Evolutionary conservation across 805 yeast genomes (phyloP).

Genomic region (Hanseniaspora opuntiae): DNA sequence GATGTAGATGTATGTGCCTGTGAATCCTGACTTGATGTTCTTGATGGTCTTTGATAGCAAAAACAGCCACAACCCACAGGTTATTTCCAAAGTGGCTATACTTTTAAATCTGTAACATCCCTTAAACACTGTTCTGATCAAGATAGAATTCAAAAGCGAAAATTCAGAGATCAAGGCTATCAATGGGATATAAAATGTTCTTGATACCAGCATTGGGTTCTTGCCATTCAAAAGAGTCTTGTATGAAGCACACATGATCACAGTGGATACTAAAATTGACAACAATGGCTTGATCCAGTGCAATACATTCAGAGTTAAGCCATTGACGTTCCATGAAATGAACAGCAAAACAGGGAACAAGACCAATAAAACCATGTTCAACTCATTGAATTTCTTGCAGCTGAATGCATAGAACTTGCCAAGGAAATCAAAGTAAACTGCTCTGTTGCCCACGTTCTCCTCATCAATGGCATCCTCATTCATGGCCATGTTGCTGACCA

Average conservation of each 20-base stretch:
- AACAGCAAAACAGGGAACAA: slow-evolving; percentile 42
- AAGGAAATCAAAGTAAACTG: slow-evolving; percentile 53
- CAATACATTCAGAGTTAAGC: slow-evolving; percentile 28
- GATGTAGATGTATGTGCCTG: slow-evolving; percentile 36
- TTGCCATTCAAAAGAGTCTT: slow-evolving; percentile 29
- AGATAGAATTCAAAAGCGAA: slow-evolving; percentile 40
- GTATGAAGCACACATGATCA: slow-evolving; percentile 26
- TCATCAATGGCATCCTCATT: slow-evolving; percentile 16
- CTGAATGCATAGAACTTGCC: slow-evolving; percentile 51
- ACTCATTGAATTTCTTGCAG: slow-evolving; percentile 33
- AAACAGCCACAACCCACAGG: slow-evolving; percentile 43
- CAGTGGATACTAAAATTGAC: slow-evolving; percentile 35
- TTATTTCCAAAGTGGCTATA: slow-evolving; percentile 40
- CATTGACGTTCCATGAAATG: slow-evolving; percentile 34
- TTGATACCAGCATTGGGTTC: slow-evolving; percentile 41
- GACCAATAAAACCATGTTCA: slow-evolving; percentile 41
- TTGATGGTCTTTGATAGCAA: slow-evolving; percentile 39
- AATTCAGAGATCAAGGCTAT: slow-evolving; percentile 36
- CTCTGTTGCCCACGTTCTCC: slow-evolving; percentile 26
- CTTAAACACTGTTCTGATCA: slow-evolving; percentile 28
- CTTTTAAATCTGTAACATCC: slow-evolving; percentile 34
- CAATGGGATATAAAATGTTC: slow-evolving; percentile 37
- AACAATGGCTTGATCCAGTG: slow-evolving; percentile 47
- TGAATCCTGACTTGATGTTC: slow-evolving; percentile 35
- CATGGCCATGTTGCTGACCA: slow-evolving; percentile 32